A percentile compares a stretch with the other conserved stretches of the same genome.
These are phyloP conservation scores for Candida pseudocylindracea DNA, from an alignment of 1,139 yeast species.

Conservation along the genomic window DNA sequence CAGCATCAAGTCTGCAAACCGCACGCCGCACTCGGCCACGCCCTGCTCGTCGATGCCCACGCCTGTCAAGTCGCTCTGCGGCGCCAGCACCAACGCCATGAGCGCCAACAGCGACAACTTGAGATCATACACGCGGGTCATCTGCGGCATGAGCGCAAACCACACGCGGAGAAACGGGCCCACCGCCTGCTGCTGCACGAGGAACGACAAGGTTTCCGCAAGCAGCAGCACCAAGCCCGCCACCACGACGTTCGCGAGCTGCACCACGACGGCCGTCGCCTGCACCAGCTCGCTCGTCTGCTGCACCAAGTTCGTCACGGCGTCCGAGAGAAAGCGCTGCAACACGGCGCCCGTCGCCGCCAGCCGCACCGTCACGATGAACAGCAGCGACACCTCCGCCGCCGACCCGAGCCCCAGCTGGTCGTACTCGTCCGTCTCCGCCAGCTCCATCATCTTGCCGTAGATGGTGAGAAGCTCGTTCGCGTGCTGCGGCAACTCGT, in stretches of 20 bases:
- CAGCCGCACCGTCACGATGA: slow-evolving; percentile 5
- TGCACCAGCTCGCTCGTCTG: slow-evolving; percentile 6
- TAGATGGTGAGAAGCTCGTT: too few species aligned
- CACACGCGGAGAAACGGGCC: slow-evolving; percentile 39
- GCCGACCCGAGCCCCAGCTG: slow-evolving; percentile 16
- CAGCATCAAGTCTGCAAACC: not conserved
- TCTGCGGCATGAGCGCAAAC: slow-evolving; percentile 34
- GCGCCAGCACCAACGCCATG: slow-evolving; percentile 14
- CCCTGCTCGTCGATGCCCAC: too few species aligned
- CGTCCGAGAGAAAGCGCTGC: slow-evolving; percentile 7
- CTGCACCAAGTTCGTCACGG: slow-evolving; percentile 1
- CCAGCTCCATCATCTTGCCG: slow-evolving; percentile 2
- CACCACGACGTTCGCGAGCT: slow-evolving; percentile 42
- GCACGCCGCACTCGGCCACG: not conserved
- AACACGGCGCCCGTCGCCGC: slow-evolving; percentile 11
- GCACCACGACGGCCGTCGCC: slow-evolving; percentile 24
- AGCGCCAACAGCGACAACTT: slow-evolving; percentile 54
- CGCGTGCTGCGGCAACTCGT: slow-evolving; percentile 15
- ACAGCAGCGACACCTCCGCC: slow-evolving; percentile 22
- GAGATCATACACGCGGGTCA: slow-evolving; percentile 64
- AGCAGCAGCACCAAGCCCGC: slow-evolving; percentile 47
- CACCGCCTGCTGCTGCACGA: slow-evolving; percentile 23
- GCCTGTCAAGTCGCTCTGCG: not conserved
- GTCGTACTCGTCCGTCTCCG: slow-evolving; percentile 13
- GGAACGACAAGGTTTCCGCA: slow-evolving; percentile 23